Base-by-base conservation (phyloP, 2,329 filamentous ascomycete species). In the Cladophialophora exuberans region DNA sequence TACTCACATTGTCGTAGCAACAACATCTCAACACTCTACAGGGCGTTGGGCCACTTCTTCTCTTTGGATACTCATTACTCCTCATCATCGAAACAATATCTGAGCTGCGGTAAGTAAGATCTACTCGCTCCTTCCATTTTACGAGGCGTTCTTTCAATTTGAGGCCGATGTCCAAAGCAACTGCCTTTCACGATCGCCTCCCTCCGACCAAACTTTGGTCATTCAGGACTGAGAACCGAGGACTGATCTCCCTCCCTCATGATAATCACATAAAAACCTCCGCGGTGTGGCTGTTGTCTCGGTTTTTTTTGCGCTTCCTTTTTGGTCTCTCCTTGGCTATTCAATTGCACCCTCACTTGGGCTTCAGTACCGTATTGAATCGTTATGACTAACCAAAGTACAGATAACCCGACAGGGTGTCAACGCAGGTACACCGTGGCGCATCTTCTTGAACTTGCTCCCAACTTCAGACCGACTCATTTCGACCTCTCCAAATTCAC, bases 401-500 rank as follows among this genome's bases (percentile, higher is more conserved):
- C 57, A 53, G 52, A 60, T 59, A 59, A 45, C 48, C 57, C 30
- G 36, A 39, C 36, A 39, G 31, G 43, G 26, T 56, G 47, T 47
- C 46, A 42, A 23, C 60, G 54, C 36, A 52, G 60, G 33, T 62
- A 62, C 56, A 62, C 48, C 1, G 44, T 62, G 20, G 44, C 56
- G 9, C 57, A 52, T 43, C 53, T 65, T 6, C 50, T 65, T 23
- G 61, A 63, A 45, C 56, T 65, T 25, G 57, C 62, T 42, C 50
- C 52, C 44, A 46, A 57, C 35, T 41, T 54, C 15, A 61, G 41
- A 25, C 33, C 48, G 20, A 46, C 41, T n/a, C 41, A 41, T 31
- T 61, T 65, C 48, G 62, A 65, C 52, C 58, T 65, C 11, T 64
- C 63, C 31, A 65, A 62, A 53, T 65, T 65, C 51, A 64, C 54